Evolutionary conservation across 1,284 basidiomycete genomes (phyloP), one percentile per base, ranked within the genome.

Genomic region (Ganoderma multipileum): DNA sequence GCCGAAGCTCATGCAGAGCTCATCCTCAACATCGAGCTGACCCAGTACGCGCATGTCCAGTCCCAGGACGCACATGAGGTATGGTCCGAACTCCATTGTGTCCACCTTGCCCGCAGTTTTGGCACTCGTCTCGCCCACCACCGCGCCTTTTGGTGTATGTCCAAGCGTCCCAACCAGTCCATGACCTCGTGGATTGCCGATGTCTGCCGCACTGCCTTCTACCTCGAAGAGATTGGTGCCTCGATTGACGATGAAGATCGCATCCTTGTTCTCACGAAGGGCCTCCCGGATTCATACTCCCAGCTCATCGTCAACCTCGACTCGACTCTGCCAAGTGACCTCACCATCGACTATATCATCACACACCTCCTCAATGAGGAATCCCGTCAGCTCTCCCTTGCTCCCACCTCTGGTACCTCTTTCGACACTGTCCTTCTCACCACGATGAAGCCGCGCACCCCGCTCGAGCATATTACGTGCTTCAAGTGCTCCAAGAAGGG

Each of bases 221-320:
- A 64, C 1, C 71, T 82, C 62, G 18, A 44, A 18, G 28, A 58
- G 42, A 42, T 61, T 18, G 23, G 6, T n/a, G 70, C 76, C 41
- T 38, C 23, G 1, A 65, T 81, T 57, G 55, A 63, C 23, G 79
- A 82, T 55, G 73, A 81, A 57, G 77, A 81, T 67, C 71, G 67
- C 41, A 80, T 81, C 67, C 71, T 81, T 11, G 76, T 73, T 6
- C 72, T 81, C 59, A 81, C 79, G 23, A 77, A 76, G 54, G 81
- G 78, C 26, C 76, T 81, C 23, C 76, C 75, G 54, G 23, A 64
- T 18, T 64, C 76, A 14, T 81, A 79, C 58, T 73, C 76, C n/a
- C 58, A 72, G 5, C 63, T 81, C 58, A 71, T 81, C 65, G 74
- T 79, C n/a, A n/a, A n/a, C n/a, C n/a, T n/a, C n/a, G n/a, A n/a